These are phyloP conservation scores for Candida morakotiae DNA, from an alignment of 805 yeast genomes.

Conservation along the genomic window DNA sequence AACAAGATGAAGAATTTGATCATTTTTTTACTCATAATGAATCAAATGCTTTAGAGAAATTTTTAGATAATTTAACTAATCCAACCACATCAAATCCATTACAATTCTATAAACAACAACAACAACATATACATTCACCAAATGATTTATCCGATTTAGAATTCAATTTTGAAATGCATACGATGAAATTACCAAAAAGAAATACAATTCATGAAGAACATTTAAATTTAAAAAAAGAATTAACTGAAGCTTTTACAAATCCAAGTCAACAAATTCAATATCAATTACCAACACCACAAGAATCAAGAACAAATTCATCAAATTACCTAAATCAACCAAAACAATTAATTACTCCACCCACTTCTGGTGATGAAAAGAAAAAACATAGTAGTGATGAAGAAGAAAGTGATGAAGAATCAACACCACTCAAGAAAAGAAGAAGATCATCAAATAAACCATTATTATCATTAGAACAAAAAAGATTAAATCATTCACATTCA, in stretches of 20 bases:
- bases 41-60: conserved; percentile 35
- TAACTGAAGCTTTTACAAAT: conserved; percentile 26
- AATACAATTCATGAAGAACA: conserved; percentile 7
- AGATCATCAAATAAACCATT: conserved; percentile 32
- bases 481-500: conserved; percentile 38
- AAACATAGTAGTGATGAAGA: conserved; percentile 13
- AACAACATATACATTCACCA: conserved; percentile 1
- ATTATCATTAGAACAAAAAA: conserved; percentile 35
- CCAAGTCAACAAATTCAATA: background rate
- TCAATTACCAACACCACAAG: conserved; percentile 33
- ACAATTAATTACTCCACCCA: conserved; percentile 7
- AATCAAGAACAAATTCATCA: conserved; percentile 23
- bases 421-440: conserved; percentile 18
- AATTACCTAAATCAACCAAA: background rate
- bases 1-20: conserved; percentile 26
- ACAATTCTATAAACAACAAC: conserved; percentile 22
- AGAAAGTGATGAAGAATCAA: conserved; percentile 1
- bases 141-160: background rate
- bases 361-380: conserved; percentile 8
- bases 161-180: conserved; percentile 23
- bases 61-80: conserved; percentile 37
- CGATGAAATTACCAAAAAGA: conserved; percentile 20
- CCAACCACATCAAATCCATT: conserved; percentile 24
- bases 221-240: conserved; percentile 21
- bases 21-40: conserved; percentile 34